Percentiles rank a stretch among this genome's conserved stretches.
Evolutionary conservation across 148 eudicot genomes (phyloP).

Genomic region (Rhododendron williamsianum): DNA sequence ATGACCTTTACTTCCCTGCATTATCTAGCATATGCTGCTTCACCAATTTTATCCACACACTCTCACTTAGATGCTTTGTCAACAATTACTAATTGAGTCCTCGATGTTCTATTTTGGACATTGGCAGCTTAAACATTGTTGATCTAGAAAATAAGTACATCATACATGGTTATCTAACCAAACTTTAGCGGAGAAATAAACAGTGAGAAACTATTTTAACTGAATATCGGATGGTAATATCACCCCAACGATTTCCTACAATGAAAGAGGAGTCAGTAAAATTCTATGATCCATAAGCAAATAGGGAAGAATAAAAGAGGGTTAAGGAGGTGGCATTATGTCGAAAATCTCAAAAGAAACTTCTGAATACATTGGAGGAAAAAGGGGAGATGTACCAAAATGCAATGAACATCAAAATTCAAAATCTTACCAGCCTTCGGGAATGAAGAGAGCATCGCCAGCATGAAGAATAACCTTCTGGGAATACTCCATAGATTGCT

Average conservation of each 20-base stretch:
- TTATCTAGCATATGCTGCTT: background rate
- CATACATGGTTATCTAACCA: background rate
- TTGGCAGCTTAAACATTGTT: background rate
- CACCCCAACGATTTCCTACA: background rate
- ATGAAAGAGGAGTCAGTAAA: background rate
- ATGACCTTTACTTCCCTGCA: background rate
- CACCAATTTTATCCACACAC: background rate
- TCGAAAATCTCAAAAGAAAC: background rate
- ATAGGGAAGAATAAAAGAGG: background rate
- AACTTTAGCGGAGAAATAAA: background rate
- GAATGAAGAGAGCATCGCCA: slow-evolving; percentile 89
- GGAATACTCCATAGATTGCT: slow-evolving; percentile 38
- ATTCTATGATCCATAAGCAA: background rate
- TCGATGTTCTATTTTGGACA: background rate
- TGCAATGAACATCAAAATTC: background rate
- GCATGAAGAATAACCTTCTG: slow-evolving; percentile 73
- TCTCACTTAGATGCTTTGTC: background rate
- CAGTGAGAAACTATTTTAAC: background rate
- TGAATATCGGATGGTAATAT: background rate
- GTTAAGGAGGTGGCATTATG: background rate
- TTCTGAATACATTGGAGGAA: slow-evolving; percentile 1
- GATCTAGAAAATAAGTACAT: background rate
- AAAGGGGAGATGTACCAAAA: background rate
- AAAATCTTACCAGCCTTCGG: slow-evolving; percentile 83
- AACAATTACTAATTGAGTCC: background rate